Conservation (phyloP, 441 rosid species). For the Pelargonium citronellum region DNA sequence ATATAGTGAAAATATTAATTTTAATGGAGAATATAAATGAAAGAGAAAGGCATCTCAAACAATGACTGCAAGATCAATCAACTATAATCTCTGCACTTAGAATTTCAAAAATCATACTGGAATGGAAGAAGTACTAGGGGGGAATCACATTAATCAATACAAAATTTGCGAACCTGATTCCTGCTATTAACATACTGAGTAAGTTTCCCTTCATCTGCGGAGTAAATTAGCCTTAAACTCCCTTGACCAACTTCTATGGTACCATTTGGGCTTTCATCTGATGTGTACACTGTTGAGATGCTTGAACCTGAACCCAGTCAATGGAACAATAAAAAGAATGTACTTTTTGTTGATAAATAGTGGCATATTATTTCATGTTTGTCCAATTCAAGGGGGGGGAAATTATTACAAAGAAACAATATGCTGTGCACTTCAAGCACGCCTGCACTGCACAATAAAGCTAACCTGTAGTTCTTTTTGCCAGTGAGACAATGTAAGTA, state of each 20-base stretch:
- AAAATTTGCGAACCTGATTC: constrained; percentile 32
- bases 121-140: neutral
- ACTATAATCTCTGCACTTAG: neutral
- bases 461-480: constrained; percentile 24
- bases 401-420: neutral
- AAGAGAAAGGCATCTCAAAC: constrained; percentile 4
- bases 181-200: constrained; percentile 36
- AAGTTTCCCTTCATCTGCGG: constrained; percentile 41
- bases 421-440: too few species aligned
- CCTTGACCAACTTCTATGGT: constrained; percentile 50
- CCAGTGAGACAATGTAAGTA: constrained; percentile 63
- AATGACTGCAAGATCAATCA: neutral
- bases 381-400: neutral
- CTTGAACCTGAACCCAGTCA: constrained; percentile 30
- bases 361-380: neutral
- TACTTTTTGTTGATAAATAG: constrained; percentile 35
- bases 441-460: neutral
- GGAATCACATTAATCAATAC: neutral
- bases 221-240: constrained; percentile 42
- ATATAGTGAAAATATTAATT: neutral
- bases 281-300: constrained; percentile 23
- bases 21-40: neutral
- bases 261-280: constrained; percentile 24
- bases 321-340: constrained; percentile 9
- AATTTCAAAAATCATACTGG: neutral